Evolutionary conservation across 371 early-diverging fungal genomes (phyloP), one percentile per base, ranked within the genome.

Genomic region (Actinomortierella wolfii): DNA sequence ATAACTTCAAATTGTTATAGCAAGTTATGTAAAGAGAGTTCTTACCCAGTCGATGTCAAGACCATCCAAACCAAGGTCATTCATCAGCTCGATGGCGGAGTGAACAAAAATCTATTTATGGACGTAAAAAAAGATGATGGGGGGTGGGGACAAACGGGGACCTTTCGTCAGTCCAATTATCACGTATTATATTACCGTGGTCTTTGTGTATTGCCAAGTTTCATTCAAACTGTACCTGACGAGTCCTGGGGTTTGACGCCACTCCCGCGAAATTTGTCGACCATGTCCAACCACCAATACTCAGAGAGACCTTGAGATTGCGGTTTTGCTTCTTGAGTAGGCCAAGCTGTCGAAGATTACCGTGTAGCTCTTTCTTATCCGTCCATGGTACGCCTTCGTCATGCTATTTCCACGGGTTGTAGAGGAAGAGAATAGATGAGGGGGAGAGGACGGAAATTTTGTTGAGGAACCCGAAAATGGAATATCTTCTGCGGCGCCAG

Each of bases 201-300:
- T n/a, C n/a, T n/a, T n/a, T n/a, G n/a, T n/a, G n/a, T n/a, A n/a
- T n/a, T n/a, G n/a, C n/a, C n/a, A n/a, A n/a, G n/a, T n/a, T n/a
- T n/a, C n/a, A n/a, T n/a, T n/a, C n/a, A 11, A 11, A 34, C 11
- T 34, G 34, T 34, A 34, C 34, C 34, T 34, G 34, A 11, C 34
- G 34, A 34, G 34, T 81, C 8, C 68, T 73, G 3, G 83, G 79
- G 61, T 79, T 77, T 1, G 88, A 71, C 0, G 85, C 84, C 43
- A 94, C 91, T 0, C 79, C 79, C 2, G 92, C 89, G 76, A 97
- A 97, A 56, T 89, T 82, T 51, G 87, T 90, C 2, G 92, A 92
- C 86, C 86, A 89, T 3, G 91, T 88, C 94, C 94, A 94, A 2
- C 97, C 96, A 20, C 96, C 97, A 41, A 95, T 84, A 51, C 92